These are phyloP conservation scores for Citropsis articulata DNA, from an alignment of 345 rosid genomes.

Conservation along the genomic window DNA sequence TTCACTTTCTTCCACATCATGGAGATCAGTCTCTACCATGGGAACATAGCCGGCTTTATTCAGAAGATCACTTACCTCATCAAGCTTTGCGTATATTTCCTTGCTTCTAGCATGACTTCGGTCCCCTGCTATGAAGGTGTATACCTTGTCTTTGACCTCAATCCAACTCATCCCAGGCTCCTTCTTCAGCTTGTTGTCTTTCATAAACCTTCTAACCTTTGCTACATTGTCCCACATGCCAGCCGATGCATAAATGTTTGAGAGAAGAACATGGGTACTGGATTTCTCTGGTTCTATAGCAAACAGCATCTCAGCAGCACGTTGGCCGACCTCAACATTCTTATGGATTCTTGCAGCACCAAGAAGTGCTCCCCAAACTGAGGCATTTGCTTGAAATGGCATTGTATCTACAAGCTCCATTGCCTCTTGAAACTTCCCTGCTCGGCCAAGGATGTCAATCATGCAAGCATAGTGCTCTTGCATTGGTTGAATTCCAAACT, in stretches of 20 bases:
- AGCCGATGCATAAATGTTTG: constrained; percentile 56
- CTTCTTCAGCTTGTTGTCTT: constrained; percentile 55
- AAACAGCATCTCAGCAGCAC: constrained; percentile 55
- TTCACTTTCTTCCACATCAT: constrained; percentile 47
- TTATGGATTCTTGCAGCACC: constrained; percentile 65
- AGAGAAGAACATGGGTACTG: constrained; percentile 49
- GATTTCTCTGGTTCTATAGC: constrained; percentile 56
- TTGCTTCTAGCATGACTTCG: constrained; percentile 43
- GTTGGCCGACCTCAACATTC: constrained; percentile 46
- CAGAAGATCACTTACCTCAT: constrained; percentile 42
- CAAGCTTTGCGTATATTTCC: constrained; percentile 57
- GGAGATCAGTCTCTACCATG: constrained; percentile 52
- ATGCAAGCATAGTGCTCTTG: constrained; percentile 70
- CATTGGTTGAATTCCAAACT: constrained; percentile 41
- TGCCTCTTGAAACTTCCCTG: constrained; percentile 52
- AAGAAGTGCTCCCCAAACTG: constrained; percentile 65
- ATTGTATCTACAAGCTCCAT: constrained; percentile 45
- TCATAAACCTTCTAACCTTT: constrained; percentile 47
- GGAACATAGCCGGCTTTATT: constrained; percentile 58
- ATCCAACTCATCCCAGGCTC: constrained; percentile 67
- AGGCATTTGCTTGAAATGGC: constrained; percentile 49
- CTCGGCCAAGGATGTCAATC: constrained; percentile 62
- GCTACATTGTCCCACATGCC: constrained; percentile 59
- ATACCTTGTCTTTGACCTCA: constrained; percentile 50
- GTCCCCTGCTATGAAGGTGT: constrained; percentile 61